Base-by-base conservation (phyloP, 2,329 filamentous ascomycete genomes). In the Piedraia hortae region DNA sequence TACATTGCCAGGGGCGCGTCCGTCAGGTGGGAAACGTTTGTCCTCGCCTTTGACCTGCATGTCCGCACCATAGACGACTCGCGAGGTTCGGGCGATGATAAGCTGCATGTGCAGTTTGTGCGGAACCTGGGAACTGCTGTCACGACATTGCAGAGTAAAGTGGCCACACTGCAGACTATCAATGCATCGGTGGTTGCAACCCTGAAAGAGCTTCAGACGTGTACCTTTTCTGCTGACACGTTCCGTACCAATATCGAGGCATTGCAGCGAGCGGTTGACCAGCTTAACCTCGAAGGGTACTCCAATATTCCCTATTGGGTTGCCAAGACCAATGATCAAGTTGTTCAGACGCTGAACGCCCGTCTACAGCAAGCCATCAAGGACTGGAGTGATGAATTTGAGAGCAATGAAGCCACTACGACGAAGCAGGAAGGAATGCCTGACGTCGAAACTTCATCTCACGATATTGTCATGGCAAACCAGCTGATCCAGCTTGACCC, bases 401-500 rank as follows among this genome's bases (percentile, higher is more conserved):
- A 39, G 60, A 37, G 43, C 12, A 39, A 36, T 9, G 10, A 17
- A 7, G 36, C 36, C 5, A 32, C 28, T 9, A 32, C 27, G n/a
- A n/a, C 16, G 31, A 9, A 27, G 32, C 75, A 38, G 60, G 44
- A 41, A 26, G 37, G 43, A 11, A 37, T 50, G 3, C 74, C 75
- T 0, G 56, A 56, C 3, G 64, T 89, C 47, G 66, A 61, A 35
- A 62, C 60, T 14, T 59, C 89, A 12, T 58, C 85, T 9, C 75
- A 91, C 34, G 85, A 97, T 42, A 70, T 99, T 24, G 85, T 77
- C 4, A 97, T 97, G 77, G 73, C 75, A 14, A 93, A 93, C 36
- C 85, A 97, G 44, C 72, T 91, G 32, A 90, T 99, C 33, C 90
- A 89, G 39, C 61, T 97, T 12, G 85, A 91, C 23, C 88, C 85